These are phyloP conservation scores for Fusarium sp. DNA, from an alignment of 2,329 filamentous ascomycete species.

Conservation along the genomic window DNA sequence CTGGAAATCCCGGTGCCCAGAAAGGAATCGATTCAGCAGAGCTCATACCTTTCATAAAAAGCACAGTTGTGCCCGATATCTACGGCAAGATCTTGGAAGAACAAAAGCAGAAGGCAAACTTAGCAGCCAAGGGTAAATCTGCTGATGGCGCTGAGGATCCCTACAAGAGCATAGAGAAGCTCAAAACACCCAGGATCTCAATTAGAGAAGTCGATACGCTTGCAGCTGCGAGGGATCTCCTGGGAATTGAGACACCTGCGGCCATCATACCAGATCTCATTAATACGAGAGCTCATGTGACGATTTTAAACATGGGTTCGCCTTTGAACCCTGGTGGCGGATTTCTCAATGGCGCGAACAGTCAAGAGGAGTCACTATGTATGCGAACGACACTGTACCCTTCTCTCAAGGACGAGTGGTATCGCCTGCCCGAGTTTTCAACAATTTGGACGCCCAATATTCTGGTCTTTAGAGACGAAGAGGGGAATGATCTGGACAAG, in stretches of 20 bases:
- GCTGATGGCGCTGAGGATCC: slow-evolving; percentile 4
- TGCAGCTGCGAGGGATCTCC: slow-evolving; percentile 56
- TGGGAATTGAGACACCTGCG: slow-evolving; percentile 1
- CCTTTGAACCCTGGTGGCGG: slow-evolving; percentile 71
- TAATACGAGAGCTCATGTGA: slow-evolving; percentile 54
- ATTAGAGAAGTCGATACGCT: slow-evolving; percentile 66
- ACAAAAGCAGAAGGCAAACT: slow-evolving; percentile 40
- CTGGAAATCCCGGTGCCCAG: slow-evolving; percentile 66
- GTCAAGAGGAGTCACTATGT: slow-evolving; percentile 73
- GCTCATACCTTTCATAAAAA: slow-evolving; percentile 46
- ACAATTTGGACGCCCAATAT: slow-evolving; percentile 70
- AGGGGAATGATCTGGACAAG: slow-evolving; percentile 53
- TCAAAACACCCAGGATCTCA: slow-evolving; percentile 53
- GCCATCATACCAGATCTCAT: slow-evolving; percentile 6
- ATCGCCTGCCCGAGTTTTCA: slow-evolving; percentile 69
- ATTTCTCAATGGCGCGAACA: slow-evolving; percentile 68
- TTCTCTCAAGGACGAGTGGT: slow-evolving; percentile 68
- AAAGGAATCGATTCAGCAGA: slow-evolving; percentile 65
- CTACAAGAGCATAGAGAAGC: neutral
- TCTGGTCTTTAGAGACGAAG: slow-evolving; percentile 64
- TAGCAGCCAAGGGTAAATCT: slow-evolving; percentile 40
- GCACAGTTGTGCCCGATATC: accelerated
- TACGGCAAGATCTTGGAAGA: neutral
- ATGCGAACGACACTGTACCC: slow-evolving; percentile 70
- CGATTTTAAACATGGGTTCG: slow-evolving; percentile 74